Percentiles rank a stretch among this genome's conserved stretches.
Evolutionary conservation across 2,329 filamentous ascomycete species (phyloP).

Genomic region (Coccinonectria pachysandricola): DNA sequence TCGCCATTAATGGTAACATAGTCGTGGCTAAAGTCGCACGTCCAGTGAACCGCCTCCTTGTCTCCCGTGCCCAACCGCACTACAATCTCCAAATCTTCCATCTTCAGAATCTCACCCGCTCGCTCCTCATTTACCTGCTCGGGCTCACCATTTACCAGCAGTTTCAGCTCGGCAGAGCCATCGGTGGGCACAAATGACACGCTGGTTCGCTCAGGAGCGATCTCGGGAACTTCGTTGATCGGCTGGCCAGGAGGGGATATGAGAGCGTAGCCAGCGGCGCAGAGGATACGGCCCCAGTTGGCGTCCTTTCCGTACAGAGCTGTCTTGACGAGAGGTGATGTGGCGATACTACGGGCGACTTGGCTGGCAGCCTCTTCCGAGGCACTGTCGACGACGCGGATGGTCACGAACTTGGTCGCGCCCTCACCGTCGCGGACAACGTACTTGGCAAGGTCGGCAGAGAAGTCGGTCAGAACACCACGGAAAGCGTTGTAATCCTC

Average conservation of each 20-base stretch:
- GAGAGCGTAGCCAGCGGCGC: constrained; percentile 76
- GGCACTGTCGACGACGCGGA: constrained; percentile 67
- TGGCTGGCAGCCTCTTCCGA: constrained; percentile 61
- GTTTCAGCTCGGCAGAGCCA: constrained; percentile 64
- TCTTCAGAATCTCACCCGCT: constrained; percentile 66
- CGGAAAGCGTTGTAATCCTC: constrained; percentile 63
- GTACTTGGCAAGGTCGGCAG: constrained; percentile 77
- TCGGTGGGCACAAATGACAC: constrained; percentile 72
- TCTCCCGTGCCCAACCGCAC: constrained; percentile 61
- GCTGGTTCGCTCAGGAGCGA: constrained; percentile 60
- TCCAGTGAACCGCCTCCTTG: constrained; percentile 67
- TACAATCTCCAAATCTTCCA: constrained; percentile 69
- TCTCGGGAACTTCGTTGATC: constrained; percentile 49
- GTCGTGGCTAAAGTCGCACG: constrained; percentile 79
- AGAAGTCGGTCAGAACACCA: constrained; percentile 62
- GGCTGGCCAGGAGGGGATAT: constrained; percentile 48
- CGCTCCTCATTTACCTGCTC: constrained; percentile 67
- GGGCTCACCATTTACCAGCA: constrained; percentile 71
- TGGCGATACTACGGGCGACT: constrained; percentile 80
- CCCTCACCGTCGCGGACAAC: constrained; percentile 95
- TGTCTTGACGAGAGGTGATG: constrained; percentile 91
- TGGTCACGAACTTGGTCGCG: constrained; percentile 95
- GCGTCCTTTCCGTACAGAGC: constrained; percentile 94
- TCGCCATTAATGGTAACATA: constrained; percentile 62
- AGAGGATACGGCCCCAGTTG: constrained; percentile 96